These are phyloP conservation scores for Cytospora mali DNA, from an alignment of 2,329 filamentous ascomycete species.

Conservation along the genomic window DNA sequence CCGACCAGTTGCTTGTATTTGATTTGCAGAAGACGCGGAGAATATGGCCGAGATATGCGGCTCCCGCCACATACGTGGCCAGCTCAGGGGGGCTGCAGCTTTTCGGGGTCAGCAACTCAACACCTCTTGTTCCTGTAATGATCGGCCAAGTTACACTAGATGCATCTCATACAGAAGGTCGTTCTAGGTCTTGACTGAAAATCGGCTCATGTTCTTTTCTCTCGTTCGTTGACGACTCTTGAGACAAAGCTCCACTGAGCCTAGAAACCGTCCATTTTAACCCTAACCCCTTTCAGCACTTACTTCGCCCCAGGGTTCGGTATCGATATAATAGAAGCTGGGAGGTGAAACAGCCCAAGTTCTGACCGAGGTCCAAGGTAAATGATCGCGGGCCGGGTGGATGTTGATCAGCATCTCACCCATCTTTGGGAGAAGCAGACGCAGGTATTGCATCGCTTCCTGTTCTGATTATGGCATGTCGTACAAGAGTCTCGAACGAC, in stretches of 20 bases:
- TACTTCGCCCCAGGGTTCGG: no score
- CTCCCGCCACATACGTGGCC: constrained; percentile 14
- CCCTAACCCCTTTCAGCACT: no score
- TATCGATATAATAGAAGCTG: no score
- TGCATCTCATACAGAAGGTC: not conserved
- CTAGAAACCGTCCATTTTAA: not conserved
- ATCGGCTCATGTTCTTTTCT: not conserved
- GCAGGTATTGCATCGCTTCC: no score
- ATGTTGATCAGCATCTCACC: no score
- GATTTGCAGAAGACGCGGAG: constrained; percentile 15
- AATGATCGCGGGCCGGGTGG: no score
- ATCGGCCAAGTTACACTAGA: not conserved
- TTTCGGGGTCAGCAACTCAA: not conserved
- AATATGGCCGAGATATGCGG: constrained; percentile 13
- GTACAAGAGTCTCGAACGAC: no score
- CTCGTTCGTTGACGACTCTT: not conserved
- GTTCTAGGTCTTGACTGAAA: not conserved
- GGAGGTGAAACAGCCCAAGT: no score
- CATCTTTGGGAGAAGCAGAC: no score
- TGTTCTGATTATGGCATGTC: no score
- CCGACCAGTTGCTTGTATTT: not conserved
- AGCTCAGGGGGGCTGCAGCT: constrained; percentile 1
- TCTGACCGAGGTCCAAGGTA: no score
- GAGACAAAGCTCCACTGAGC: not conserved
- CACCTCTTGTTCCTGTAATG: not conserved